Conservation (phyloP, 331 rosid species). For the Pyrus hybrid region DNA sequence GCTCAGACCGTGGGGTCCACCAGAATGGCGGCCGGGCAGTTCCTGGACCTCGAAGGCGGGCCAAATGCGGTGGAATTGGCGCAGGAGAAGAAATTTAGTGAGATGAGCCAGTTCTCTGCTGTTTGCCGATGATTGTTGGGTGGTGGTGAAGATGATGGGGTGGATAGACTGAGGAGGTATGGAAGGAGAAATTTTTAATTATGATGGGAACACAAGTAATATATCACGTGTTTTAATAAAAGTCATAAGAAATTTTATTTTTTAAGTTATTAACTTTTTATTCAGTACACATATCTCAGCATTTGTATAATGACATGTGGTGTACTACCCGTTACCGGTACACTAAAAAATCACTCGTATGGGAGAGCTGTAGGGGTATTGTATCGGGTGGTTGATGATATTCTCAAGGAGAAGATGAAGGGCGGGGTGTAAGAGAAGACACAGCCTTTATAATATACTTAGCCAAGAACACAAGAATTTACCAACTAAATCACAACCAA, state of each 20-base stretch:
- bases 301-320: no score
- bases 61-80: slow-evolving; percentile 59
- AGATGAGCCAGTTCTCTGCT: slow-evolving; percentile 88
- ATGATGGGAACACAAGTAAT: no score
- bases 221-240: no score
- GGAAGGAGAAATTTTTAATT: no score
- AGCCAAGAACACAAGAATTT: no score
- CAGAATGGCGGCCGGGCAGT: slow-evolving; percentile 65
- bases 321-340: no score
- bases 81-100: slow-evolving; percentile 89
- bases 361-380: slow-evolving; percentile 87
- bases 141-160: slow-evolving; percentile 67
- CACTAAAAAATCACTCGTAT: slow-evolving; percentile 9
- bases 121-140: slow-evolving; percentile 88
- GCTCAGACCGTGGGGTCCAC: slow-evolving; percentile 77
- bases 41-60: slow-evolving; percentile 75
- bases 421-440: no score
- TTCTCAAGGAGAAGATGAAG: slow-evolving; percentile 39
- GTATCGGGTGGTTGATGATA: slow-evolving; percentile 67
- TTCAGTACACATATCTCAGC: no score
- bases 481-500: no score
- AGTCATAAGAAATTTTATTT: no score
- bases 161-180: slow-evolving; percentile 78
- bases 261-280: no score
- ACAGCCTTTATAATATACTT: no score